These are phyloP conservation scores for Eimeria necatrix DNA, from an alignment of 169 alveolate genomes.

Conservation along the genomic window DNA sequence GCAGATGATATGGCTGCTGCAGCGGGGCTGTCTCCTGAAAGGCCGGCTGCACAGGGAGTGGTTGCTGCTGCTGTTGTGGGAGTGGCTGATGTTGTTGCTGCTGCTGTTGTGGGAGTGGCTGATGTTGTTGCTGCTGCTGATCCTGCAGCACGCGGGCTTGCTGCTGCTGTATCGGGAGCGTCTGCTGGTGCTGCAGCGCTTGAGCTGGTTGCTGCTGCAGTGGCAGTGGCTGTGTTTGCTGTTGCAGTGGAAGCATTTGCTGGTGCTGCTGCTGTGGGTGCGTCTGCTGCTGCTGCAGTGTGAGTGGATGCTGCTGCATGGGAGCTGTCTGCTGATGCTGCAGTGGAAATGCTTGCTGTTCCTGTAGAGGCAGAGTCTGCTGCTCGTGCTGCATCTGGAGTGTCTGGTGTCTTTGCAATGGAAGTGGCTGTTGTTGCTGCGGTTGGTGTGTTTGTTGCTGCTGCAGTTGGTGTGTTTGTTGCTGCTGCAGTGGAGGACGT, in stretches of 20 bases:
- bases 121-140: background rate
- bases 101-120: background rate
- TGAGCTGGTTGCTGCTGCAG: slow-evolving; percentile 13
- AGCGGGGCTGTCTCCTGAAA: background rate
- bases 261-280: background rate
- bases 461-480: too few relatives aligned
- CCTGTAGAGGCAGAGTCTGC: background rate
- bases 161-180: background rate
- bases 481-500: too few relatives aligned
- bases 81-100: background rate
- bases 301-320: background rate
- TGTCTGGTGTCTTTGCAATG: too few relatives aligned
- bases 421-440: too few relatives aligned
- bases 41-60: background rate
- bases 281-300: background rate
- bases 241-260: background rate
- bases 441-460: too few relatives aligned
- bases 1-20: slow-evolving; percentile 9
- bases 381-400: background rate
- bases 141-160: background rate
- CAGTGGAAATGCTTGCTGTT: background rate
- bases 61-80: background rate
- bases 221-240: background rate
- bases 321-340: background rate
- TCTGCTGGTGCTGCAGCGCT: background rate